These are phyloP conservation scores for Pleurotus djamor DNA, from an alignment of 768 basidiomycete species.

Conservation along the genomic window DNA sequence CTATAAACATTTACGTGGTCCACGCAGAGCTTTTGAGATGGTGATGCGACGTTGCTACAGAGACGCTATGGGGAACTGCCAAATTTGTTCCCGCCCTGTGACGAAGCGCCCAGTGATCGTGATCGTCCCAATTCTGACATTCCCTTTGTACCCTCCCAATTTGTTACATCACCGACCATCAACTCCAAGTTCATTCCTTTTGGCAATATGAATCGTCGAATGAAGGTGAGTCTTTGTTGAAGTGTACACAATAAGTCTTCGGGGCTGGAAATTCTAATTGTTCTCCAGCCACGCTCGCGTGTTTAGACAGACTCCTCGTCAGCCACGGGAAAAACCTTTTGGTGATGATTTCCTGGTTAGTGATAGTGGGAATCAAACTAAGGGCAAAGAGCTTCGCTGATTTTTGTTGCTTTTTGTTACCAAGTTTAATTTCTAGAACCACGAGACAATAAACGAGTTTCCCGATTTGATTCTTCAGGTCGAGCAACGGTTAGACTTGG, in stretches of 20 bases:
- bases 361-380: conserved; percentile 2
- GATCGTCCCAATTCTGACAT: conserved; percentile 6
- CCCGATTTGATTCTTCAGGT: conserved; percentile 7
- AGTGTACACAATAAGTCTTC: not conserved
- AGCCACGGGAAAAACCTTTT: not conserved
- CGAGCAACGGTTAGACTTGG: conserved; percentile 5
- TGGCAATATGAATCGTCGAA: not conserved
- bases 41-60: not conserved
- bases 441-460: conserved; percentile 7
- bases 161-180: not conserved
- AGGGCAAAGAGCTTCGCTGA: not conserved
- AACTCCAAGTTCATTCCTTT: not conserved
- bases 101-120: not conserved
- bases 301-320: not conserved
- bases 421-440: conserved; percentile 7
- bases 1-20: not conserved
- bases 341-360: conserved; percentile 2
- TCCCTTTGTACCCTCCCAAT: conserved; percentile 5
- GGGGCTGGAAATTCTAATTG: not conserved
- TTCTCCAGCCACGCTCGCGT: not conserved
- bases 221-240: not conserved
- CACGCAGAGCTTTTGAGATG: not conserved
- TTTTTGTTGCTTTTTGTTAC: conserved; percentile 6
- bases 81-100: not conserved
- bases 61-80: conserved; percentile 8